These are phyloP conservation scores for Cryptococcus hybrid DNA, from an alignment of 1,284 basidiomycete genomes.

Conservation along the genomic window DNA sequence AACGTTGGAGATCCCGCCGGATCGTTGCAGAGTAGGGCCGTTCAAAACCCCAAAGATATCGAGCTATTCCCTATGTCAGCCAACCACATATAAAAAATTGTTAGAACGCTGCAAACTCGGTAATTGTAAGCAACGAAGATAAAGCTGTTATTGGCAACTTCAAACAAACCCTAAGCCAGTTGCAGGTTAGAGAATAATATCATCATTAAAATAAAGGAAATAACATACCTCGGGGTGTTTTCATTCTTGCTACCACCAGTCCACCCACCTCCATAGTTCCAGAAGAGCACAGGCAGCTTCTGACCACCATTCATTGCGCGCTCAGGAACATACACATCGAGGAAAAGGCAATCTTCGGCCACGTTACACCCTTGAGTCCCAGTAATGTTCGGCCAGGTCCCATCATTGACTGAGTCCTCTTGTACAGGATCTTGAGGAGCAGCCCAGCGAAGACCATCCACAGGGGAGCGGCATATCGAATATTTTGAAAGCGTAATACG, in stretches of 20 bases:
- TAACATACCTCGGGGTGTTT: slow-evolving; percentile 1
- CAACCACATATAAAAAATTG: slow-evolving; percentile 55
- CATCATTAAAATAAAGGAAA: not conserved
- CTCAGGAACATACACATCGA: slow-evolving; percentile 22
- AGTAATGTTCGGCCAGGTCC: not conserved
- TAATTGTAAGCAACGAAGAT: slow-evolving; percentile 62
- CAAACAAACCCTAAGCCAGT: slow-evolving; percentile 18
- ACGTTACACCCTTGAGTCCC: not conserved
- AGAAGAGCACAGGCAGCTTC: slow-evolving; percentile 35
- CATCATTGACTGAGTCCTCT: slow-evolving; percentile 3
- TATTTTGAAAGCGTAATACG: slow-evolving; percentile 47
- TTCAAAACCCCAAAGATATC: slow-evolving; percentile 7
- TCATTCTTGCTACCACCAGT: slow-evolving; percentile 9
- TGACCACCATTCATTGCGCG: slow-evolving; percentile 13
- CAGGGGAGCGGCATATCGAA: slow-evolving; percentile 63
- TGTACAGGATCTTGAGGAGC: slow-evolving; percentile 4
- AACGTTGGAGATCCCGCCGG: slow-evolving; percentile 55
- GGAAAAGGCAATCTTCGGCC: slow-evolving; percentile 24
- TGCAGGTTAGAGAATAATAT: not conserved
- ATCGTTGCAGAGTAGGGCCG: slow-evolving; percentile 15
- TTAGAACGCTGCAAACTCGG: slow-evolving; percentile 39
- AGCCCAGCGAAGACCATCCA: slow-evolving; percentile 12
- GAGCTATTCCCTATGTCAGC: slow-evolving; percentile 10
- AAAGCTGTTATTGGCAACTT: slow-evolving; percentile 48
- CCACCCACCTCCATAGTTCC: slow-evolving; percentile 35